Base-by-base conservation (phyloP, 2,329 filamentous ascomycete species). In the Metarhizium brunneum region DNA sequence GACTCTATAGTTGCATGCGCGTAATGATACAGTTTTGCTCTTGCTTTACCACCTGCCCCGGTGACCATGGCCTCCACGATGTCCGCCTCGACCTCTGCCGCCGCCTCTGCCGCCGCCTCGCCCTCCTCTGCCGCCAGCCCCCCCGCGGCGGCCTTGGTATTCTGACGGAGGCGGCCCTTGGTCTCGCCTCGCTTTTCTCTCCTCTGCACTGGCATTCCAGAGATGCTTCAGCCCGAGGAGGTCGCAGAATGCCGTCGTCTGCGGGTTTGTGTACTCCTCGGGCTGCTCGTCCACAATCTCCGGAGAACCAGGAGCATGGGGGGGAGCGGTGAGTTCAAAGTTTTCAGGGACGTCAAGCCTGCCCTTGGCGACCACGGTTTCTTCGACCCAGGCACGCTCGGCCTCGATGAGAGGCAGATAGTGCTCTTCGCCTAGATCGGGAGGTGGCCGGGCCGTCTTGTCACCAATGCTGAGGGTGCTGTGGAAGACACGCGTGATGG, bases 401-500 rank as follows among this genome's bases (percentile, higher is more conserved):
- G 78, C 74, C 20, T 86, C 77, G 59, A 99, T 90, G 13, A 86
- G 75, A 0, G 80, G 75, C 3, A 69, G 69, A 68, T 96, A 96
- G 52, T 79, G 72, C 2, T 76, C 80, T 68, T 95, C 84, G 20
- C 88, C 88, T 30, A 82, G 74, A 64, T 95, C 78, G 2, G 73
- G 68, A 0, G 86, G 77, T 0, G 80, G 70, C 43, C 71, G 69
- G 1, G 80, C 77, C 7, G 72, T 66, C 5, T 76, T 76, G 59
- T 86, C 76, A 56, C 89, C 88, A 42, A 92, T 73, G 1, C 74
- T 70, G 2, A 94, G 76, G 45, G 83, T 77, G 3, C 76, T 63
- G 45, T 88, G 83, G 65, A 97, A 95, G 7, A 85, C 86, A 47
- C 92, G 87, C 13, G 86, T 92, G 60, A 99, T 96, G 47, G 94